Evolutionary conservation across 371 early-diverging fungal genomes (phyloP).

Genomic region (Rhizomucor pusillus): DNA sequence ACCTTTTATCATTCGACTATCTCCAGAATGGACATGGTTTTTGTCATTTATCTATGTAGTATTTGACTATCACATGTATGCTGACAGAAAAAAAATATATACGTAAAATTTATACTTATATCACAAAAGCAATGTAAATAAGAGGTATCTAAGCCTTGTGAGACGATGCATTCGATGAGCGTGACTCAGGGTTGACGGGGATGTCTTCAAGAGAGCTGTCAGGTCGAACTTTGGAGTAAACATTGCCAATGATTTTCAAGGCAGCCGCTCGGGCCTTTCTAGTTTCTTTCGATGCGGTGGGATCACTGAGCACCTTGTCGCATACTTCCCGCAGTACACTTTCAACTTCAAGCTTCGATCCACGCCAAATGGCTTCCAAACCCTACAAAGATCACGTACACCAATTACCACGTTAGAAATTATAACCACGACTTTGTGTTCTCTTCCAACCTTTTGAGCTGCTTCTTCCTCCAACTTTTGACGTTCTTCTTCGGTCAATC

Average conservation of each 20-base stretch:
- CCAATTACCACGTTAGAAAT: too few relatives aligned
- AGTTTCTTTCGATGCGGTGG: slow-evolving; percentile 47
- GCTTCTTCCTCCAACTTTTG: slow-evolving; percentile 69
- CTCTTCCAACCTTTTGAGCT: slow-evolving; percentile 67
- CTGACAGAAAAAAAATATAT: too few relatives aligned
- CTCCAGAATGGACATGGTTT: too few relatives aligned
- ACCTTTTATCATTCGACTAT: too few relatives aligned
- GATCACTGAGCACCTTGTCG: slow-evolving; percentile 76
- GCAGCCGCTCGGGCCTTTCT: slow-evolving; percentile 64
- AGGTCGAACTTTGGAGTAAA: slow-evolving; percentile 58
- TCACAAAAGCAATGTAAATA: too few relatives aligned
- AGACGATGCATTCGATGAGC: slow-evolving; percentile 7
- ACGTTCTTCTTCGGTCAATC: slow-evolving; percentile 60
- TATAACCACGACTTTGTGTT: too few relatives aligned
- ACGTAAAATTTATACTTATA: too few relatives aligned
- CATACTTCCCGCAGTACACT: slow-evolving; percentile 90
- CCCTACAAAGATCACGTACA: slow-evolving; percentile 46
- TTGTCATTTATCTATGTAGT: too few relatives aligned
- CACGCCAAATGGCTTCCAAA: slow-evolving; percentile 90
- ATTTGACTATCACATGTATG: too few relatives aligned
- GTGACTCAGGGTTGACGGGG: slow-evolving; percentile 24
- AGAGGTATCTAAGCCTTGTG: neutral
- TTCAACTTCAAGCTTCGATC: slow-evolving; percentile 92
- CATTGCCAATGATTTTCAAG: slow-evolving; percentile 70
- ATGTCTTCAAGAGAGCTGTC: slow-evolving; percentile 45